A percentile compares a stretch with the other conserved stretches of the same genome.
Conservation (phyloP, 192 early-diverging fungal species). For the Entomortierella chlamydospora region DNA sequence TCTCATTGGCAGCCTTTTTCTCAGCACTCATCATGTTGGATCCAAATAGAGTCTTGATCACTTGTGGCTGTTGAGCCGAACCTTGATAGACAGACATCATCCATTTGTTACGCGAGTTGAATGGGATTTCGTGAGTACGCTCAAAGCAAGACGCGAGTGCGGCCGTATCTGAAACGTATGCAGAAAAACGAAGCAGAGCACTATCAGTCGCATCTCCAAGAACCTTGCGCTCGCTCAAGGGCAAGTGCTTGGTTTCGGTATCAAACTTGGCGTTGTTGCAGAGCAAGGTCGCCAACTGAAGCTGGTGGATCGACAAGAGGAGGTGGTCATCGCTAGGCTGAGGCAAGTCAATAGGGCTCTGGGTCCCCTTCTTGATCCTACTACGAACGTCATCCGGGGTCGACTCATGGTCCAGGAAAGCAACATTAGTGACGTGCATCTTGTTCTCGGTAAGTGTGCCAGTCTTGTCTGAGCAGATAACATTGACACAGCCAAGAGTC, state of each 20-base stretch:
- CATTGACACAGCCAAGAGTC: slow-evolving; percentile 83
- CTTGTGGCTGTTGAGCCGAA: slow-evolving; percentile 35
- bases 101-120: slow-evolving; percentile 83
- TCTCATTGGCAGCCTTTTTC: slow-evolving; percentile 30
- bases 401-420: slow-evolving; percentile 52
- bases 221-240: slow-evolving; percentile 65
- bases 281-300: slow-evolving; percentile 62
- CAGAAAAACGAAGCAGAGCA: slow-evolving; percentile 81
- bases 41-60: slow-evolving; percentile 45
- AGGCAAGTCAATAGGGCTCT: slow-evolving; percentile 6
- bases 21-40: slow-evolving; percentile 28
- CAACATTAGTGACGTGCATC: slow-evolving; percentile 69
- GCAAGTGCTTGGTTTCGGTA: slow-evolving; percentile 53
- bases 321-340: slow-evolving; percentile 16
- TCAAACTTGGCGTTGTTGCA: slow-evolving; percentile 81
- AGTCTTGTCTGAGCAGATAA: slow-evolving; percentile 88
- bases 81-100: slow-evolving; percentile 62
- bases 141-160: slow-evolving; percentile 27
- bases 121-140: slow-evolving; percentile 67
- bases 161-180: slow-evolving; percentile 55
- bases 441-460: slow-evolving; percentile 86
- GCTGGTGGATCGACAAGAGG: slow-evolving; percentile 32
- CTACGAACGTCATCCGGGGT: slow-evolving; percentile 21
- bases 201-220: slow-evolving; percentile 90
- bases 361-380: slow-evolving; percentile 13